Evolutionary conservation across 73 alveolate species (phyloP).

Genomic region (Effrenium voratum): DNA sequence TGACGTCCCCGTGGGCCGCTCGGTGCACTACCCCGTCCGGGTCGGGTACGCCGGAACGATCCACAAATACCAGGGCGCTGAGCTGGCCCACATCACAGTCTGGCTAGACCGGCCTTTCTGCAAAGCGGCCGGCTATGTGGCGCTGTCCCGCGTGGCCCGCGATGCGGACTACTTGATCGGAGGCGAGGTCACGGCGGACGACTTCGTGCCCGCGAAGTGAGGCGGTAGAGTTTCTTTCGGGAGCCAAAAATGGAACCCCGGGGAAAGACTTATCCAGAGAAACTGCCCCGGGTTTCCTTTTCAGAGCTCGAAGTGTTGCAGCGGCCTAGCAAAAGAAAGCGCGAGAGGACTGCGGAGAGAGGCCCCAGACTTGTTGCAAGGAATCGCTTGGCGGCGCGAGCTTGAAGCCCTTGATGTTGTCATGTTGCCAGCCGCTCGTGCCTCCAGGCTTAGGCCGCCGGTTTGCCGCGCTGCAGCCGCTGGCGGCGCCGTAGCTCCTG

Average conservation of each 20-base stretch:
- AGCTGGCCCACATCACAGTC: not conserved
- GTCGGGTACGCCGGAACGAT: slow-evolving; percentile 57
- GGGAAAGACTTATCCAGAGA: no score
- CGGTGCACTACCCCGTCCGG: slow-evolving; percentile 30
- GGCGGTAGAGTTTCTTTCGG: not conserved
- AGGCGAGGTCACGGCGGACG: not conserved
- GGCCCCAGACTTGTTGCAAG: no score
- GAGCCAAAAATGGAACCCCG: not conserved
- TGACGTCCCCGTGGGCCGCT: slow-evolving; percentile 1
- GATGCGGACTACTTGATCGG: slow-evolving; percentile 53
- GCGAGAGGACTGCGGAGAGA: no score
- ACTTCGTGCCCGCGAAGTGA: slow-evolving; percentile 45
- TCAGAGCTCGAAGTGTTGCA: no score
- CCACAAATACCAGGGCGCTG: slow-evolving; percentile 43
- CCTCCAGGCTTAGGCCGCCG: no score
- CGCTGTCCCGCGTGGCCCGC: slow-evolving; percentile 13
- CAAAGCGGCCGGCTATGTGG: slow-evolving; percentile 45
- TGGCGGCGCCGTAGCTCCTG: not conserved
- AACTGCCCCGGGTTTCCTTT: not conserved
- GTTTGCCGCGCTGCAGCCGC: no score
- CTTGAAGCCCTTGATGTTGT: no score
- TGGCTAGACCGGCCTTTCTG: slow-evolving; percentile 44
- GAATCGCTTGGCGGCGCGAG: no score
- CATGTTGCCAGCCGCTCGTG: no score
- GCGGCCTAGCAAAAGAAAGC: no score